phyloP scores from a whole-genome alignment of 169 alveolate species.

The Miamiensis avidus region DNA sequence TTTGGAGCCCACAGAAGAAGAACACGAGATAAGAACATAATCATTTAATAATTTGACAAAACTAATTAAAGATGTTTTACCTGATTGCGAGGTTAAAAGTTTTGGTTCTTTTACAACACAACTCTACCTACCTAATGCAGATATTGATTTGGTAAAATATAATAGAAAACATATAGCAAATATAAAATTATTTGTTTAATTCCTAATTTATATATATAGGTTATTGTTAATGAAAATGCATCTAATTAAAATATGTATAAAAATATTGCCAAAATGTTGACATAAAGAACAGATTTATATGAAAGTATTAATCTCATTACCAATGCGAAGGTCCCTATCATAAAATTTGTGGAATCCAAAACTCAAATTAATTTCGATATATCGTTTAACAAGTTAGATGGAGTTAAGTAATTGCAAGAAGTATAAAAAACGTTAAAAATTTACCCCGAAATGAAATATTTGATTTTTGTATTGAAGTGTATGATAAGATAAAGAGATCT shows the following conservation, averaged over 20 bases:
- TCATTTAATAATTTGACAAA: conserved; percentile 2
- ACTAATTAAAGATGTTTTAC: conserved; percentile 11
- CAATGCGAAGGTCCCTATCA: conserved; percentile 50
- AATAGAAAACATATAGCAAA: background rate
- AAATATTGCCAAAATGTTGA: conserved; percentile 32
- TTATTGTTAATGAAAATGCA: conserved; percentile 19
- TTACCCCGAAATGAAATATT: background rate
- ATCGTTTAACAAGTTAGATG: conserved; percentile 44
- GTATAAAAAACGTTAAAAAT: background rate
- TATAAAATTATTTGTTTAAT: background rate
- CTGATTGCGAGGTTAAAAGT: conserved; percentile 38
- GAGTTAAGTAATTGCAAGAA: background rate
- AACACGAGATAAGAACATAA: conserved; percentile 27
- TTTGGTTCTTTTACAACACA: conserved; percentile 45
- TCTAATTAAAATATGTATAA: conserved; percentile 15
- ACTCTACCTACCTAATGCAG: conserved; percentile 50
- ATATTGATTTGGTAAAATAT: conserved; percentile 33
- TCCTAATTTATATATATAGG: background rate
- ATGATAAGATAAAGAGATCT: conserved; percentile 30
- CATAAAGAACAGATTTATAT: conserved; percentile 20
- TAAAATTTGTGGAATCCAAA: conserved; percentile 34
- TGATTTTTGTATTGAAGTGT: no score
- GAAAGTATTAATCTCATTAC: conserved; percentile 35
- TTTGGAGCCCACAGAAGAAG: conserved; percentile 39
- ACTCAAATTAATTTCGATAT: conserved; percentile 36